A percentile compares a stretch with the other conserved stretches of the same genome.
Evolutionary conservation across 306 rosid genomes (phyloP).

Genomic region (Prinsepia uniflora): DNA sequence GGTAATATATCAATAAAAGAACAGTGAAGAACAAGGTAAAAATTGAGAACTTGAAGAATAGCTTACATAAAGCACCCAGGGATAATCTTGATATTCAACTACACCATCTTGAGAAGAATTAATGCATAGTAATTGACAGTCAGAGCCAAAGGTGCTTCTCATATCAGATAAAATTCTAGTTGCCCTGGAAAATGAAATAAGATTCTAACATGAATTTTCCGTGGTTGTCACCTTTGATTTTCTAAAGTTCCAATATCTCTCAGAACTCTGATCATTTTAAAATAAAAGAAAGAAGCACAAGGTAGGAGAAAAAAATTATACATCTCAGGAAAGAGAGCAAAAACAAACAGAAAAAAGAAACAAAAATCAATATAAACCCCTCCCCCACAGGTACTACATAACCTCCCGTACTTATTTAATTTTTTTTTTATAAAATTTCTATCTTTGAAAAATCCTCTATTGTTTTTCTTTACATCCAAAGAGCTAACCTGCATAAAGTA

Average conservation of each 20-base stretch:
- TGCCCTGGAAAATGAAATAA: constrained; percentile 52
- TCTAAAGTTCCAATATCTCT: background rate
- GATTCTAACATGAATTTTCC: constrained; percentile 22
- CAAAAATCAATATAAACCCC: background rate
- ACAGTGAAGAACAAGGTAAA: constrained; percentile 14
- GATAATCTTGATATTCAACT: constrained; percentile 64
- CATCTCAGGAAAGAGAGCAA: background rate
- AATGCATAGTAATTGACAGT: constrained; percentile 68
- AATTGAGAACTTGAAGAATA: constrained; percentile 20
- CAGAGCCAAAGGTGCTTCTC: constrained; percentile 80
- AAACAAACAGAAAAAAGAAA: background rate
- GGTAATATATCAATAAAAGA: constrained; percentile 8
- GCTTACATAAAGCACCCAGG: constrained; percentile 78
- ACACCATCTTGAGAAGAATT: constrained; percentile 65
- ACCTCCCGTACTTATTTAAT: background rate
- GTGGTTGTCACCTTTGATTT: background rate
- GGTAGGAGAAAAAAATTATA: background rate
- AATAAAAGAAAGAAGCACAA: background rate
- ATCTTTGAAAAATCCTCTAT: background rate
- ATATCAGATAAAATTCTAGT: constrained; percentile 68
- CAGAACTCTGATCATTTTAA: background rate
- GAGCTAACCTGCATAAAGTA: background rate
- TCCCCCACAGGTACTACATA: background rate
- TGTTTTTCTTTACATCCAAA: constrained; percentile 4
- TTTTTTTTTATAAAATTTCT: background rate